A percentile compares a stretch with the other conserved stretches of the same genome.
These are phyloP conservation scores for Solanum rostratum DNA, from an alignment of 257 asterid genomes.

Conservation along the genomic window DNA sequence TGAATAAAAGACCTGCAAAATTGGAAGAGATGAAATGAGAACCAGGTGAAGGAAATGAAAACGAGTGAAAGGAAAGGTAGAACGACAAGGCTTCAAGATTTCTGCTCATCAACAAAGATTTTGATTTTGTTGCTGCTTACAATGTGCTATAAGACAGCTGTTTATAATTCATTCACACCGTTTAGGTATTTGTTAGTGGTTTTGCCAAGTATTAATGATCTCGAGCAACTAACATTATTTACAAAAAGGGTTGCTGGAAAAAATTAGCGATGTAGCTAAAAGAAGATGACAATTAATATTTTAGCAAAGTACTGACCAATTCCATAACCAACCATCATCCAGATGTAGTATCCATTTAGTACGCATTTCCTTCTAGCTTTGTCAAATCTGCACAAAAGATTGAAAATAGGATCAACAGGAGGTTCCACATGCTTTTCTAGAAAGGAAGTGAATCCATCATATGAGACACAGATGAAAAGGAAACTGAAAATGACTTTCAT, in stretches of 20 bases:
- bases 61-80: not conserved
- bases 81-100: not conserved
- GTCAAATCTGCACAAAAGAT: conserved; percentile 60
- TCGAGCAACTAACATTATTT: not conserved
- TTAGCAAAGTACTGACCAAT: conserved; percentile 47
- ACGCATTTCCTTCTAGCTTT: conserved; percentile 58
- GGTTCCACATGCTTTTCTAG: not conserved
- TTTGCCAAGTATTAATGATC: not conserved
- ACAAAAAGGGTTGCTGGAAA: not conserved
- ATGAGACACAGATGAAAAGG: not conserved
- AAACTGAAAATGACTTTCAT: not conserved
- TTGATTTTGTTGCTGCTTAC: not conserved
- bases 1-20: conserved; percentile 29
- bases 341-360: conserved; percentile 72
- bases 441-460: not conserved
- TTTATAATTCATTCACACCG: not conserved
- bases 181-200: not conserved
- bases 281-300: not conserved
- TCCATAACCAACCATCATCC: conserved; percentile 86
- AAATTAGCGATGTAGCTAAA: not conserved
- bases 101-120: not conserved
- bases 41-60: not conserved
- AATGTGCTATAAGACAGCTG: not conserved
- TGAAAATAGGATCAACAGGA: not conserved
- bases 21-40: not conserved